These are phyloP conservation scores for Pseudocercospora eumusae DNA, from an alignment of 2,329 filamentous ascomycete genomes.

Conservation along the genomic window DNA sequence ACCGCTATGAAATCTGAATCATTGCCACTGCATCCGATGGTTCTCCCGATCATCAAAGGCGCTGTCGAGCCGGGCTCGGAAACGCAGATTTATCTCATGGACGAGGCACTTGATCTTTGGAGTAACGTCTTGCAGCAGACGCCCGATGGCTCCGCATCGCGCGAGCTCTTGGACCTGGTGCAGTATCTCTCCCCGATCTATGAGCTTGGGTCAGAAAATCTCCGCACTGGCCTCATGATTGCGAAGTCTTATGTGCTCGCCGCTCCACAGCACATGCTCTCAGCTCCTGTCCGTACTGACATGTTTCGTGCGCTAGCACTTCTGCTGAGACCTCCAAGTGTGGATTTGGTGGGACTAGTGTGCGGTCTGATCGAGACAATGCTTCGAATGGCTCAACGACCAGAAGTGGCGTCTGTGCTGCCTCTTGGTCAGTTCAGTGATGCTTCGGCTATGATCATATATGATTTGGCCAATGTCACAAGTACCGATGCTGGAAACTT, in stretches of 20 bases:
- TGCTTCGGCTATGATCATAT: slow-evolving; percentile 23
- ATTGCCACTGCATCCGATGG: slow-evolving; percentile 73
- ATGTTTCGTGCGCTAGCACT: slow-evolving; percentile 45
- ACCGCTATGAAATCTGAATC: slow-evolving; percentile 79
- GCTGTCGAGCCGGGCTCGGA: slow-evolving; percentile 75
- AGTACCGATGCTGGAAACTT: slow-evolving; percentile 38
- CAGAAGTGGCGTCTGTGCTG: slow-evolving; percentile 29
- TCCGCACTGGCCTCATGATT: slow-evolving; percentile 53
- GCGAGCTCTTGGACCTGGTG: slow-evolving; percentile 47
- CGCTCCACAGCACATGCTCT: slow-evolving; percentile 50
- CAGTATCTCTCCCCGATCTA: slow-evolving; percentile 52
- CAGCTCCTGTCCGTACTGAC: slow-evolving; percentile 42
- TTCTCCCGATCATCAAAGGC: slow-evolving; percentile 78
- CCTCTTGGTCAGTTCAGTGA: slow-evolving; percentile 22
- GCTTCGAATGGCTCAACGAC: slow-evolving; percentile 48
- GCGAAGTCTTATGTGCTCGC: slow-evolving; percentile 53
- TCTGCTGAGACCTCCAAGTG: slow-evolving; percentile 49
- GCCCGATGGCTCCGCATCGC: slow-evolving; percentile 43
- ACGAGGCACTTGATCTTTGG: slow-evolving; percentile 92
- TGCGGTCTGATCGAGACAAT: slow-evolving; percentile 51
- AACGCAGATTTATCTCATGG: slow-evolving; percentile 77
- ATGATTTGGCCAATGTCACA: slow-evolving; percentile 19
- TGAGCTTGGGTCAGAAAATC: slow-evolving; percentile 51
- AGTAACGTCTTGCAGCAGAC: slow-evolving; percentile 69
- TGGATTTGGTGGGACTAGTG: slow-evolving; percentile 51